These are phyloP conservation scores for Umbilicaria muhlenbergii DNA, from an alignment of 495 filamentous ascomycete species.

Conservation along the genomic window DNA sequence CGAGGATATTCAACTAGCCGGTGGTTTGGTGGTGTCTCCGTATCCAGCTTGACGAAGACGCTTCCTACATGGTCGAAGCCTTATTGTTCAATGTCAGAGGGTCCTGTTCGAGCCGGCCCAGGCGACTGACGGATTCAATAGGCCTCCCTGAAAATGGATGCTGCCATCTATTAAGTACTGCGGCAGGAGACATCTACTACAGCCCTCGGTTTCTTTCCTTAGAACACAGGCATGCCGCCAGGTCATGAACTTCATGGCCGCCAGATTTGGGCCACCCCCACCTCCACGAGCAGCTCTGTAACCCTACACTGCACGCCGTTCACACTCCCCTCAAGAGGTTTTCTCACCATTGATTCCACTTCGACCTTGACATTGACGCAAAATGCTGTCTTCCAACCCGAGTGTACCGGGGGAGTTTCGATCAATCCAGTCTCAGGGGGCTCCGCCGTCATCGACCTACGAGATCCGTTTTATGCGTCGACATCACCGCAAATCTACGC, in stretches of 20 bases:
- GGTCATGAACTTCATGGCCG: slow-evolving; percentile 11
- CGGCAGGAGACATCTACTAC: no score
- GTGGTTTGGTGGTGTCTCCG: no score
- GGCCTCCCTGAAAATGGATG: no score
- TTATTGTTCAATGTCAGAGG: no score
- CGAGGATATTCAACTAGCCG: no score
- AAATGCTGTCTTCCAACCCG: slow-evolving; percentile 46
- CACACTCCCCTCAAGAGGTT: slow-evolving; percentile 44
- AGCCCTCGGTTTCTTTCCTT: no score
- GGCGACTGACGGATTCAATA: no score
- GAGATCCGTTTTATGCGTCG: slow-evolving; percentile 85
- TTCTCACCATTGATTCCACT: slow-evolving; percentile 40
- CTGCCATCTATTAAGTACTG: no score
- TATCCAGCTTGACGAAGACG: no score
- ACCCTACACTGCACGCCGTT: slow-evolving; percentile 44
- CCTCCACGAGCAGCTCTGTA: slow-evolving; percentile 22
- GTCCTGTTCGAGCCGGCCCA: no score
- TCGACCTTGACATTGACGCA: slow-evolving; percentile 42
- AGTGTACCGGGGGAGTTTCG: slow-evolving; percentile 32
- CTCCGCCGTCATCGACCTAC: slow-evolving; percentile 36
- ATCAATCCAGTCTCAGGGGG: slow-evolving; percentile 14
- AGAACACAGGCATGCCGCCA: no score
- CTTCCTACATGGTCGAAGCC: no score
- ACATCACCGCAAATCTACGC: slow-evolving; percentile 83
- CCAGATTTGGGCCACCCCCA: slow-evolving; percentile 38